Evolutionary conservation across 2,329 filamentous ascomycete genomes (phyloP), one percentile per base, ranked within the genome.

Genomic region (Rutstroemia sp.): DNA sequence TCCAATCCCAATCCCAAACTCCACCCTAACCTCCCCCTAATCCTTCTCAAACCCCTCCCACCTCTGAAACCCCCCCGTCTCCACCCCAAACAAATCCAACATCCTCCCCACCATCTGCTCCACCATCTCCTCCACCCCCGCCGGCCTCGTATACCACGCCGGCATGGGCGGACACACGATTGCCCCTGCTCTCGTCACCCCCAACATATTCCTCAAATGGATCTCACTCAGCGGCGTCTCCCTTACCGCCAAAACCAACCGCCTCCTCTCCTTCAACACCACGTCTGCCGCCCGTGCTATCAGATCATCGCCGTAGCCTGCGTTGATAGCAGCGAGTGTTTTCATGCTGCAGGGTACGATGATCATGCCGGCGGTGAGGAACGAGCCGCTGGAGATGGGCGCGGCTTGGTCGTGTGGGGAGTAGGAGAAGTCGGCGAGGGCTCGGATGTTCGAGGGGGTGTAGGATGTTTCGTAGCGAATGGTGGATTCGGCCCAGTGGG

Each of bases 321-420:
- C 62, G 19, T 69, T 63, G 3, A 79, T 70, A 0, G 68, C 72
- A 0, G 75, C 73, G 4, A 78, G 67, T 1, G 75, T 77, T 63
- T 77, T 78, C 72, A 78, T 75, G 53, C 71, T 74, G 65, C 76
- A 79, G 0, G 72, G 75, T 0, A 74, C 71, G 2, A 79, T 63
- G 14, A 78, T 74, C 76, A 79, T 79, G 10, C 75, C 75, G 54
- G 73, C 69, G 7, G 71, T 67, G 41, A 66, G 69, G 63, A 74
- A 78, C 0, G 74, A 76, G 0, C 76, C 75, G 41, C 70, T 74
- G 1, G 75, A 72, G 2, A 77, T 70, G 0, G 74, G 71, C 0
- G 77, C 76, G 0, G 75, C 69, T 61, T 76, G 66, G 54, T 80
- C 76, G 27, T 70, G 69, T n/a, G 69, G 67, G 4, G 62, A 71